Evolutionary conservation across 2,329 filamentous ascomycete genomes (phyloP).

Genomic region (Stagonosporopsis tanaceti): DNA sequence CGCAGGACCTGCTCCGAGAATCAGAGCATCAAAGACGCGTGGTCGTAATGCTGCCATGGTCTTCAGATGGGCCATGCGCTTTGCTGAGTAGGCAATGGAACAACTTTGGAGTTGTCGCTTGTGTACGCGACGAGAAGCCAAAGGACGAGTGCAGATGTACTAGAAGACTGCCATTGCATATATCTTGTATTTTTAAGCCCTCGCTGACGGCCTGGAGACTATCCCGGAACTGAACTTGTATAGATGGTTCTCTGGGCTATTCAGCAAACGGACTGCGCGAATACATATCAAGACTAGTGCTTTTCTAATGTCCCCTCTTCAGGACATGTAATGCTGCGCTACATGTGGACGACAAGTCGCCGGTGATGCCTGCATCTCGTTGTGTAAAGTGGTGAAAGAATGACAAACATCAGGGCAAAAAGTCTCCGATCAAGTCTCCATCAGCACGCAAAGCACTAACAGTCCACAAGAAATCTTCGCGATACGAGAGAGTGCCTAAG

Average conservation of each 20-base stretch:
- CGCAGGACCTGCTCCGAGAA: slow-evolving; percentile 55
- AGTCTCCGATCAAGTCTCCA: slow-evolving; percentile 14
- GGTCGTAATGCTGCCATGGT: slow-evolving; percentile 28
- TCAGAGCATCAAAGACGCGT: slow-evolving; percentile 38
- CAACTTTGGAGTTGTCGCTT: neutral
- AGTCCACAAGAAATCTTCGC: neutral
- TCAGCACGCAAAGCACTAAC: neutral
- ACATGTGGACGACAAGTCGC: neutral
- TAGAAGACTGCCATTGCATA: neutral
- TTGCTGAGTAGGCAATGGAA: neutral
- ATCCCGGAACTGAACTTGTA: neutral
- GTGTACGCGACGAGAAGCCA: neutral
- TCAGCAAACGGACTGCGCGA: neutral
- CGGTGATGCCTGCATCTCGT: neutral
- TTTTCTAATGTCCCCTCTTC: neutral
- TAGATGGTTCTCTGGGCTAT: neutral
- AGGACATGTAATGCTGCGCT: neutral
- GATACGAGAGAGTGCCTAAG: neutral
- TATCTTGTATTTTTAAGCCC: neutral
- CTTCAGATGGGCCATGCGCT: neutral
- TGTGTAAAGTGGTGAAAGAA: neutral
- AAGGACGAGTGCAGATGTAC: neutral
- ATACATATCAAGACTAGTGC: neutral
- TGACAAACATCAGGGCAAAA: neutral
- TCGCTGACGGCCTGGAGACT: too few relatives aligned